A percentile compares a stretch with the other conserved stretches of the same genome.
Conservation (phyloP, 176 grass and related monocot genomes). For the Cenchrus purpureus region DNA sequence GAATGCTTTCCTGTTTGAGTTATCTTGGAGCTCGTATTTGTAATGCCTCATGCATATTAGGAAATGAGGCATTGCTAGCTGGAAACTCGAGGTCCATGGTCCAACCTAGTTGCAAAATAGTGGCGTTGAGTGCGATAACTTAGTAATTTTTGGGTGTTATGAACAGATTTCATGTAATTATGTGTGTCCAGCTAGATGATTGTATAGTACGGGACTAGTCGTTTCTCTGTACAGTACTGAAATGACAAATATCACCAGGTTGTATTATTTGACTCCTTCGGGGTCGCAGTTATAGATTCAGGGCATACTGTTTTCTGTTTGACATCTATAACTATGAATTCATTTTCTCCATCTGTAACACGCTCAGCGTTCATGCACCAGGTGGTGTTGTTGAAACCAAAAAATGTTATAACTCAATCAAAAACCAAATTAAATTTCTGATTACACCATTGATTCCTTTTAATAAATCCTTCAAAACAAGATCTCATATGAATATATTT, state of each 20-base stretch:
- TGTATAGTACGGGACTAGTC: neutral
- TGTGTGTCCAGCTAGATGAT: neutral
- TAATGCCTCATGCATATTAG: slow-evolving; percentile 24
- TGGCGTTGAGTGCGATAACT: neutral
- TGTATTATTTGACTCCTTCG: neutral
- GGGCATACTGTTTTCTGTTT: neutral
- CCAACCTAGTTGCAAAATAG: neutral
- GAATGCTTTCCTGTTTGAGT: neutral
- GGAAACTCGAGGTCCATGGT: neutral
- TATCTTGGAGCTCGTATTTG: neutral
- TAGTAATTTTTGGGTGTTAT: neutral
- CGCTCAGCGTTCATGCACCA: too few relatives aligned
- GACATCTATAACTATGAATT: too few relatives aligned
- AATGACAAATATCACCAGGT: neutral
- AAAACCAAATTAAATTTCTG: too few relatives aligned
- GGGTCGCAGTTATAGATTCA: neutral
- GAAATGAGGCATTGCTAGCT: slow-evolving; percentile 28
- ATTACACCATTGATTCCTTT: too few relatives aligned
- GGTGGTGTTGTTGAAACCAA: too few relatives aligned
- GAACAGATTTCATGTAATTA: slow-evolving; percentile 27
- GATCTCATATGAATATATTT: too few relatives aligned
- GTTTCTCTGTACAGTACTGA: neutral
- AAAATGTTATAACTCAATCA: too few relatives aligned
- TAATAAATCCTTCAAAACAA: too few relatives aligned
- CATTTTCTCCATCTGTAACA: too few relatives aligned